Percentiles rank a stretch among this genome's conserved stretches.
These are phyloP conservation scores for Paecilomyces variotii DNA, from an alignment of 2,329 filamentous ascomycete species.

Conservation along the genomic window DNA sequence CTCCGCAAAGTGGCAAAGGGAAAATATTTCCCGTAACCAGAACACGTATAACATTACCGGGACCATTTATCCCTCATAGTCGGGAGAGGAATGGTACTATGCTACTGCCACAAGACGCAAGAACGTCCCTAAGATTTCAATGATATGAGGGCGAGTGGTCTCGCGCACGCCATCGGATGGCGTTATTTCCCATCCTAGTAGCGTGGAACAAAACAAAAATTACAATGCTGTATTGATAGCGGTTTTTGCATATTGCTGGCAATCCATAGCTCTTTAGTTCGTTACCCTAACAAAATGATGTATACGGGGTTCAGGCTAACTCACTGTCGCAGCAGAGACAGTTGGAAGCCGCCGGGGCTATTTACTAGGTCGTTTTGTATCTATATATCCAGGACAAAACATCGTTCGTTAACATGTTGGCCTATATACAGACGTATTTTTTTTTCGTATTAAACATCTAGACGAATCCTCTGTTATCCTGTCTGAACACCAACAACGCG, in stretches of 20 bases:
- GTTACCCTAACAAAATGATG: background rate
- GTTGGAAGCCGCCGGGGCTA: background rate
- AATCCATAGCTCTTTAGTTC: background rate
- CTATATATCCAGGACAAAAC: background rate
- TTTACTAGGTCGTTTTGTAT: background rate
- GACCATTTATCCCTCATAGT: background rate
- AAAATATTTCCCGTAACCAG: background rate
- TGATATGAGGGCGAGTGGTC: background rate
- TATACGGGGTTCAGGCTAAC: background rate
- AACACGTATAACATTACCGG: background rate
- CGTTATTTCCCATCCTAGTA: background rate
- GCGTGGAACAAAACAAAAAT: background rate
- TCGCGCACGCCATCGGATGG: background rate
- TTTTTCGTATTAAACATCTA: constrained; percentile 3
- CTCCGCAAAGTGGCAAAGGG: background rate
- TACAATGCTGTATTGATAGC: background rate
- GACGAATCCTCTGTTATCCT: constrained; percentile 59
- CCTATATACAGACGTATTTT: background rate
- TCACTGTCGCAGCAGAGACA: background rate
- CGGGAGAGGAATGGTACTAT: background rate
- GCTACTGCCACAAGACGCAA: background rate
- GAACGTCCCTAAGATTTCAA: background rate
- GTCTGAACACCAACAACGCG: constrained; percentile 79
- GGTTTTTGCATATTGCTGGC: background rate
- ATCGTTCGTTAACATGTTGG: background rate